Base-by-base conservation (phyloP, 2,329 filamentous ascomycete species). In the Cyphellophora europaea region DNA sequence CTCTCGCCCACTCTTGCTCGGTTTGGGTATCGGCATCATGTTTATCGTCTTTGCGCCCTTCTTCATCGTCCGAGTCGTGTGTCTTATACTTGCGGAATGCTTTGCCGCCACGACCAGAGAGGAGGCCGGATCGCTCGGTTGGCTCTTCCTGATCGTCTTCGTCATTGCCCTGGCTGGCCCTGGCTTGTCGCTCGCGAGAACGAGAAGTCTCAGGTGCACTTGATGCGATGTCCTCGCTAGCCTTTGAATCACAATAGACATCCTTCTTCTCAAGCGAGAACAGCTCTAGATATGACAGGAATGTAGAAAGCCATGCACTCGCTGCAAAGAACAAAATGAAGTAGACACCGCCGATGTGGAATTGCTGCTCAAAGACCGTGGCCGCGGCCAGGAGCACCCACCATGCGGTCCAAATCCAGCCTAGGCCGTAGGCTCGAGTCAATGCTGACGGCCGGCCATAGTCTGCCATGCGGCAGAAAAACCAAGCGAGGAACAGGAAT, bases 1-100 rank as follows among this genome's bases (percentile, higher is more conserved):
- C 71, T 3, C 72, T 72, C 33, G 86, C 93, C 91, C 91, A 98
- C 11, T 71, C 63, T 57, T 96, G 91, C 54, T 96, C 91, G 35
- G 52, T 50, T 14, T 45, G 40, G 13, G 48, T 38, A 30, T 46
- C 40, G 32, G 54, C 38, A 29, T 45, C 41, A 30, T 54, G 38
- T 13, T 42, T 43, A 8, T 53, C 51, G 4, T 48, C 40, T 13
- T 46, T 47, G 18, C 30, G 19, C 23, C 35, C 39, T n/a, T 32
- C 19, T 10, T 36, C 37, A 33, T 37, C 35, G 12, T 51, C 46
- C 34, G 47, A 49, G 39, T 49, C 36, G 5, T 41, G 33, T 13
- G 29, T 28, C 17, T 36, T 31, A 43, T 52, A 44, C 49, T 54
- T 28, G 27, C 44, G 44, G 36, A 42, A 46, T 6, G 37, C 40